Base-by-base conservation (phyloP, 164 flowering plant genomes). In the Houttuynia cordata region DNA sequence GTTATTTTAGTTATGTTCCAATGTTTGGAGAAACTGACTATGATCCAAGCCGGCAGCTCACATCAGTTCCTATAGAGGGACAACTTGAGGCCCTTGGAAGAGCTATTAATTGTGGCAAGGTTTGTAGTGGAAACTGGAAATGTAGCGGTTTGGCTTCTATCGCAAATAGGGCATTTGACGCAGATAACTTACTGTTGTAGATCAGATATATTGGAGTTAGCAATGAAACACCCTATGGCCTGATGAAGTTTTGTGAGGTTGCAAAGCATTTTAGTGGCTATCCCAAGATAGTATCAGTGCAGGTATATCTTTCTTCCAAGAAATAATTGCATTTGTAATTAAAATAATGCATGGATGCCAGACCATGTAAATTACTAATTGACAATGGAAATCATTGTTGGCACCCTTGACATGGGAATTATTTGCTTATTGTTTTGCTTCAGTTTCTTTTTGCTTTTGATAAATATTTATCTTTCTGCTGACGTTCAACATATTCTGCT, bases 1-100 rank as follows among this genome's bases (percentile, higher is more conserved):
- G 50, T 68, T 70, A 64, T 53, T 73, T 58, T 66, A 89, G 94
- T 49, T 85, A 83, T 70, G 81, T 84, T 58, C 97, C 95, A n/a
- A 90, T 90, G 97, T 90, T 90, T 85, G 97, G 97, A 77, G 92
- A 90, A 73, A 82, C 75, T 57, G 88, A 85, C 51, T 90, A 85
- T 75, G 84, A 87, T 71, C 84, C 82, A 37, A 63, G 53, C 56
- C 71, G 76, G 21, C 81, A 80, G 56, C 77, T 69, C 66, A 56
- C 54, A 59, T 76, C 83, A 8, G 69, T 82, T 41, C 58, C 71
- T 58, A 68, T 87, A 59, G 88, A 82, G 67, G 95, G 87, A 74
- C 94, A 87, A 70, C 84, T 85, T 65, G 72, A 75, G 68, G 84
- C 84, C 59, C 73, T 87, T 42, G 77, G 75, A 30, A 77, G 68